phyloP scores from a whole-genome alignment of 2,329 filamentous ascomycete species.

The Penicillium sp. region DNA sequence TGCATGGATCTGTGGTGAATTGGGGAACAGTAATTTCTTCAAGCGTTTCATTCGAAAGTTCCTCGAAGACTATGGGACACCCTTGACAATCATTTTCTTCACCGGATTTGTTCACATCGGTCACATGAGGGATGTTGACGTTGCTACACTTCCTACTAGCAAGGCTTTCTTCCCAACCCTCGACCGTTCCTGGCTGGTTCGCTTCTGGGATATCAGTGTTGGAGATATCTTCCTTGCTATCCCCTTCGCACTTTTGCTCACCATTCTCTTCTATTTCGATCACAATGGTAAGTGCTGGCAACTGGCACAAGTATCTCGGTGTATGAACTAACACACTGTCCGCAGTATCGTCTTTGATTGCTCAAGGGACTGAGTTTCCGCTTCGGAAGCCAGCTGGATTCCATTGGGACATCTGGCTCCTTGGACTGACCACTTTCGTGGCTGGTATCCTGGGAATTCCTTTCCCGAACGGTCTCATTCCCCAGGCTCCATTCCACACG shows the following conservation, averaged over 20 bases:
- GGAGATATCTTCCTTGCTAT: constrained; percentile 78
- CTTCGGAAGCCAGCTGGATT: constrained; percentile 79
- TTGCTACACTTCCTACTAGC: constrained; percentile 73
- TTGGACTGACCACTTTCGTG: constrained; percentile 74
- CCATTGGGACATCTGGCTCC: constrained; percentile 81
- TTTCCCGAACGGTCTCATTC: constrained; percentile 81
- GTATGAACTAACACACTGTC: not conserved
- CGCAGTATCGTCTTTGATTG: constrained; percentile 75
- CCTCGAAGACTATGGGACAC: constrained; percentile 86
- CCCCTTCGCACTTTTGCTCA: constrained; percentile 82
- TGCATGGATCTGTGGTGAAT: constrained; percentile 70
- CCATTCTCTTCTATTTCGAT: constrained; percentile 86
- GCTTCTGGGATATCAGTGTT: constrained; percentile 76
- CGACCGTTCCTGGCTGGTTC: constrained; percentile 73
- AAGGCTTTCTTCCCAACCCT: constrained; percentile 77
- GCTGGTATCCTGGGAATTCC: constrained; percentile 75
- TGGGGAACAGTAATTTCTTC: constrained; percentile 73
- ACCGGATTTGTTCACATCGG: constrained; percentile 87
- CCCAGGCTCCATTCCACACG: constrained; percentile 81
- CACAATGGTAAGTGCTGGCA: constrained; percentile 67
- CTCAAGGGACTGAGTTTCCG: constrained; percentile 80
- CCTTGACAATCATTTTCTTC: constrained; percentile 81
- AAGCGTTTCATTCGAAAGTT: constrained; percentile 75
- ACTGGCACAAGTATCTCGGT: too few relatives aligned
- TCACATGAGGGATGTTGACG: constrained; percentile 69